Evolutionary conservation across 2,329 filamentous ascomycete genomes (phyloP).

Genomic region (Colletotrichum ledebouriae): DNA sequence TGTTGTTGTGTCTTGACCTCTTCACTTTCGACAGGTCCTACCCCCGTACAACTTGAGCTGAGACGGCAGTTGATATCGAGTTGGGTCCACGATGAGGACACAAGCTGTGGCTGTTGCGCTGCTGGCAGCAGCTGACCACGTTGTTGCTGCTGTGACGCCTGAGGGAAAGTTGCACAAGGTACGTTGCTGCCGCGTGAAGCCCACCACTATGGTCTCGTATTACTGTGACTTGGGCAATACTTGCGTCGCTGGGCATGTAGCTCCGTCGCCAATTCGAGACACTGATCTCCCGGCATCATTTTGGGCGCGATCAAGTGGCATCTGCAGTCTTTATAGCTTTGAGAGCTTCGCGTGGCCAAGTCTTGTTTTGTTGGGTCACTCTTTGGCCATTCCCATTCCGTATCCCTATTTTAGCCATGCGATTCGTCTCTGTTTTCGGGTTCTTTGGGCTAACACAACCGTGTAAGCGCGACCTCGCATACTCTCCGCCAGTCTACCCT

Average conservation of each 20-base stretch:
- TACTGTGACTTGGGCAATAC: background rate
- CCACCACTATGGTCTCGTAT: background rate
- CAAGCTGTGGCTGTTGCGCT: constrained; percentile 32
- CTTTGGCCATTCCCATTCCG: background rate
- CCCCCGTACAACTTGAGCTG: background rate
- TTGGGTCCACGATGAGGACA: constrained; percentile 27
- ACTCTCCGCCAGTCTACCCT: constrained; percentile 78
- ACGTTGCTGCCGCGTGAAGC: constrained; percentile 16
- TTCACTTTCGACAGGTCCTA: background rate
- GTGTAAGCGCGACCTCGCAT: constrained; percentile 48
- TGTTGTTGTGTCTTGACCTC: background rate
- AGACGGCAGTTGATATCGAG: constrained; percentile 5
- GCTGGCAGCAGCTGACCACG: constrained; percentile 28
- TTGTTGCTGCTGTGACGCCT: constrained; percentile 15
- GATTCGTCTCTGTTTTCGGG: background rate
- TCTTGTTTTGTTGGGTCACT: background rate
- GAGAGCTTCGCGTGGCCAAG: background rate
- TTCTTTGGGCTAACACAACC: constrained; percentile 9
- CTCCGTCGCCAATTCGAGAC: background rate
- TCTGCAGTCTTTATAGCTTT: background rate
- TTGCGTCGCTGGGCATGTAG: background rate
- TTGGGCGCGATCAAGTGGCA: background rate
- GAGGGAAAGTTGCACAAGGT: constrained; percentile 35
- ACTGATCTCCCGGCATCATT: background rate
- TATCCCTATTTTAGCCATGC: background rate